Evolutionary conservation across 805 yeast species (phyloP).

Genomic region (Saturnispora bothae): DNA sequence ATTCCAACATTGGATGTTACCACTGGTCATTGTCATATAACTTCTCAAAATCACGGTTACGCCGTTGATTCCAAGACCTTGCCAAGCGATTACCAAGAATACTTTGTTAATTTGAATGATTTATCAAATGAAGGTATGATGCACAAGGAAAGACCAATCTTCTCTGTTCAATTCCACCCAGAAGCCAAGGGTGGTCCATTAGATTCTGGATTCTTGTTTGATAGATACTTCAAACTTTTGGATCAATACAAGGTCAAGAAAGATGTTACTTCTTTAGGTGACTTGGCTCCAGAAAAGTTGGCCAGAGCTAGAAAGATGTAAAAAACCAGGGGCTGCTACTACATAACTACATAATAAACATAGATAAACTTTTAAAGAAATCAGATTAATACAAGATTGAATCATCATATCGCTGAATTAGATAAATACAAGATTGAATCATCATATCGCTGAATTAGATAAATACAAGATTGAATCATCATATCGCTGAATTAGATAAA

Average conservation of each 20-base stretch:
- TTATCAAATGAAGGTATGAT: constrained; percentile 97
- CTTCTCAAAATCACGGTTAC: constrained; percentile 98
- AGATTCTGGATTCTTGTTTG: constrained; percentile 85
- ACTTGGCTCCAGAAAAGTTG: constrained; percentile 10
- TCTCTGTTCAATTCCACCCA: constrained; percentile 97
- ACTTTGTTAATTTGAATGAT: constrained; percentile 88
- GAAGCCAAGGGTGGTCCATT: constrained; percentile 99
- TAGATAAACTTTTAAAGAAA: not conserved
- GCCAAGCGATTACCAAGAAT: constrained; percentile 70
- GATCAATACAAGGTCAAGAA: constrained; percentile 39
- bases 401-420: too few species aligned
- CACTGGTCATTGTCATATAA: constrained; percentile 92
- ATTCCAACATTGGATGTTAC: constrained; percentile 88
- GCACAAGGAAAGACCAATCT: constrained; percentile 77
- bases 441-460: too few species aligned
- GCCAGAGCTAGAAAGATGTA: constrained; percentile 13
- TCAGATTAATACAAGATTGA: too few species aligned
- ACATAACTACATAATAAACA: too few species aligned
- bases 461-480: too few species aligned
- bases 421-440: too few species aligned
- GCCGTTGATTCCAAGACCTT: constrained; percentile 84
- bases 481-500: too few species aligned
- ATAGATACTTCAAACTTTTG: constrained; percentile 72
- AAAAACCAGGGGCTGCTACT: not conserved
- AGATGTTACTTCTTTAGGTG: constrained; percentile 11